Evolutionary conservation across 164 flowering plant species (phyloP).

Genomic region (Vitis rupestris): DNA sequence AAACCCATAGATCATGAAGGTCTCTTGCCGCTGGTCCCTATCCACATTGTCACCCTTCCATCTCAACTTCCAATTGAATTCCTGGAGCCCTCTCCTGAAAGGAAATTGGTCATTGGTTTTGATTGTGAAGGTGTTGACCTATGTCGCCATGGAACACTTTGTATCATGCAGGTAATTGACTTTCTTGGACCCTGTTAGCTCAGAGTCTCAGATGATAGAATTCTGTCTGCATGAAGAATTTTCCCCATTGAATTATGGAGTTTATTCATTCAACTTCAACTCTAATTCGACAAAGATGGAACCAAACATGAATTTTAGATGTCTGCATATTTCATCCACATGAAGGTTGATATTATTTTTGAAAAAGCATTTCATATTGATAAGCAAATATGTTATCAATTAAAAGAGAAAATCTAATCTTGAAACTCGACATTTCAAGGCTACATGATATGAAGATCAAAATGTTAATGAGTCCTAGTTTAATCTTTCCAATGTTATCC

Average conservation of each 20-base stretch:
- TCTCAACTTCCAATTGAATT: constrained; percentile 82
- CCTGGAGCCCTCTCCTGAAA: constrained; percentile 66
- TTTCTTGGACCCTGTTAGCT: constrained; percentile 2
- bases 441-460: too few relatives aligned
- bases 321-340: not conserved
- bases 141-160: constrained; percentile 79
- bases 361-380: not conserved
- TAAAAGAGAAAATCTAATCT: not conserved
- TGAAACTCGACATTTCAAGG: too few relatives aligned
- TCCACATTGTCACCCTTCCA: constrained; percentile 63
- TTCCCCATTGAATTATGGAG: not conserved
- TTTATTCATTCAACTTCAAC: not conserved
- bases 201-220: not conserved
- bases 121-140: constrained; percentile 96
- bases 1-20: constrained; percentile 32
- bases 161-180: constrained; percentile 77
- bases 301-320: not conserved
- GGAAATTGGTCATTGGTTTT: constrained; percentile 69
- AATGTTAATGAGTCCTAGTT: too few relatives aligned
- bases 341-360: not conserved
- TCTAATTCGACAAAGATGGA: not conserved
- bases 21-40: constrained; percentile 39
- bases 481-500: too few relatives aligned
- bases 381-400: not conserved
- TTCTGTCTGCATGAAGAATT: not conserved